Evolutionary conservation across 768 basidiomycete species (phyloP).

Genomic region (Rhizopogon salebrosus): DNA sequence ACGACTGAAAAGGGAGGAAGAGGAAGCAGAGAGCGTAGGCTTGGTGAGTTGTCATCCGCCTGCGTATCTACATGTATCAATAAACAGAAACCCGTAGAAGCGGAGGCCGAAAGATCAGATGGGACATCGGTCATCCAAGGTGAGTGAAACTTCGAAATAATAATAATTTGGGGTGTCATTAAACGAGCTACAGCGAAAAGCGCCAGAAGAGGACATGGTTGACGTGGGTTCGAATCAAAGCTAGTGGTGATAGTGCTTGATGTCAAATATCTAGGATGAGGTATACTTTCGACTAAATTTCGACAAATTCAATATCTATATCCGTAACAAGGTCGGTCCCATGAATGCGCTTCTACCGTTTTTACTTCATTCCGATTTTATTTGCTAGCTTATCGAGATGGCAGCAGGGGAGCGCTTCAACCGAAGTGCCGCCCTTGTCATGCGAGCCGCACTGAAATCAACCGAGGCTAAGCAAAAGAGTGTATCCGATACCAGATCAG

Average conservation of each 20-base stretch:
- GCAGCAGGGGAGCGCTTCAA: constrained; percentile 82
- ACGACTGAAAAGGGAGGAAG: constrained; percentile 63
- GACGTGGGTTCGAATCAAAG: constrained; percentile 48
- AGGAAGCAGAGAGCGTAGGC: constrained; percentile 68
- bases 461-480: constrained; percentile 61
- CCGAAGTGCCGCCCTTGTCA: constrained; percentile 60
- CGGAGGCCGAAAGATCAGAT: constrained; percentile 46
- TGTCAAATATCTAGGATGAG: constrained; percentile 41
- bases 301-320: constrained; percentile 79
- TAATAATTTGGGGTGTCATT: constrained; percentile 9
- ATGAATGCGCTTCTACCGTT: not conserved
- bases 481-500: constrained; percentile 59
- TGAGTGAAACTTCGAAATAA: constrained; percentile 17
- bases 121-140: constrained; percentile 49
- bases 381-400: constrained; percentile 63
- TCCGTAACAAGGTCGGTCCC: constrained; percentile 75
- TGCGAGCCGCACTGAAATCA: constrained; percentile 65
- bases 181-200: constrained; percentile 35
- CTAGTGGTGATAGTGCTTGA: not conserved
- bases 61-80: constrained; percentile 12
- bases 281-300: constrained; percentile 86
- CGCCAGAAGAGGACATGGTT: constrained; percentile 51
- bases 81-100: constrained; percentile 43
- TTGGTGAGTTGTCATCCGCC: constrained; percentile 44
- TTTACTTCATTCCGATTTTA: constrained; percentile 9